Evolutionary conservation across 2,329 filamentous ascomycete genomes (phyloP), one percentile per base, ranked within the genome.

Genomic region (Aspergillus fijiensis): DNA sequence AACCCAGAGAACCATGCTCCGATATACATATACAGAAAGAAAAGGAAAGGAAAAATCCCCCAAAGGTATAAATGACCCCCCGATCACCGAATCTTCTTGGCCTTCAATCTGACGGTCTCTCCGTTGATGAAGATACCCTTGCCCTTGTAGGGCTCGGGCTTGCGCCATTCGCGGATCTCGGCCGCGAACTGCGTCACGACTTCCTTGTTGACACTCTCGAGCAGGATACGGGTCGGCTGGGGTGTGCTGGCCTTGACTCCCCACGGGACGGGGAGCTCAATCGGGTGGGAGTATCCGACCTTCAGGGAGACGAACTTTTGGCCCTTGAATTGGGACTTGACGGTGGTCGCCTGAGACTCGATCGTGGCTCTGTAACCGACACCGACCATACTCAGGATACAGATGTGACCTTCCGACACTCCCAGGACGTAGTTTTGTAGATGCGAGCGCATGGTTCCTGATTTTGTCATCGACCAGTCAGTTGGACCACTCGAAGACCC

Each of bases 41-140:
- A 63, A 58, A 61, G 55, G 55, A 60, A 63, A 63, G 68, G 60
- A 62, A 64, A 62, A 63, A 62, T 65, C 69, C 63, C 66, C 67
- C 65, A 58, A 62, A 69, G 63, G 64, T 59, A 67, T 69, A 68
- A 60, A 64, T 55, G 52, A 60, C 60, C 57, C 39, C 14, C 14
- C 42, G 67, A 74, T 81, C 87, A 95, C 84, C 93, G 94, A 77
- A 94, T 92, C 85, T 94, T 95, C 89, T 97, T 99, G 72, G 91
- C 89, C 88, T 99, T 99, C 78, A 99, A 78, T 84, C 90, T 96
- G 80, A 99, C 97, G 31, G 92, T 97, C 84, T 99, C 92, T 65
- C 93, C 92, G 73, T 98, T 96, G 70, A 99, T 89, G 76, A 98
- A 99, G 69, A 99, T 96, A 70, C 95, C 95, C 87, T 99, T 98